Evolutionary conservation across 192 early-diverging fungal genomes (phyloP), one percentile per base, ranked within the genome.

Genomic region (Coemansia sp.): DNA sequence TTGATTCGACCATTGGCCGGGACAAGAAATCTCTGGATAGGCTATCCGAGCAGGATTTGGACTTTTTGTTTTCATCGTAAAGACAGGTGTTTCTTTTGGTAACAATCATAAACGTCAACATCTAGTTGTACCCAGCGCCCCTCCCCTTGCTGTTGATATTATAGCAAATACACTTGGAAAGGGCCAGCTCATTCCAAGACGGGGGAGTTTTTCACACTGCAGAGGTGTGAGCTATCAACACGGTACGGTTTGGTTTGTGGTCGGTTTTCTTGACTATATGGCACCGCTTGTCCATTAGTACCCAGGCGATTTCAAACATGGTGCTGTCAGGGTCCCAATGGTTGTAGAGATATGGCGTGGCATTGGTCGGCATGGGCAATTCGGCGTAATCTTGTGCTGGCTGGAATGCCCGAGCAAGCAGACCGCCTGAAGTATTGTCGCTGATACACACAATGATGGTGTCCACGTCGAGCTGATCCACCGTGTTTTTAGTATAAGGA

Each of bases 1-100:
- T 92, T 19, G 79, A 88, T 40, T 83, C 81, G 5, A 96, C 93
- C 3, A 87, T 96, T 51, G 93, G 89, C 19, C 75, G 81, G 35
- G 88, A 94, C 52, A 77, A 78, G 20, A 80, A 79, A 12, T 87
- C 91, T 10, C 68, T 94, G 27, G 81, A 86, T 7, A 52, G 78
- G 3, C 44, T 92, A 20, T 81, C 77, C 0, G 77, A 82, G 21
- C 87, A 91, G 34, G 90, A 94, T 59, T 69, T 92, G 60, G 73
- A 80, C 54, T 92, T 94, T 64, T 53, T 94, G 31, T 93, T 93
- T 67, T 82, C 87, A 2, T 73, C 86, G 28, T 89, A 76, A 75
- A 21, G n/a, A n/a, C n/a, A n/a, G n/a, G n/a, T n/a, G n/a, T 27
- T 41, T 40, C 18, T 20, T 31, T 37, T 29, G n/a, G n/a, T n/a